These are phyloP conservation scores for Platanthera zijinensis DNA, from an alignment of 106 monocot genomes.

Conservation along the genomic window DNA sequence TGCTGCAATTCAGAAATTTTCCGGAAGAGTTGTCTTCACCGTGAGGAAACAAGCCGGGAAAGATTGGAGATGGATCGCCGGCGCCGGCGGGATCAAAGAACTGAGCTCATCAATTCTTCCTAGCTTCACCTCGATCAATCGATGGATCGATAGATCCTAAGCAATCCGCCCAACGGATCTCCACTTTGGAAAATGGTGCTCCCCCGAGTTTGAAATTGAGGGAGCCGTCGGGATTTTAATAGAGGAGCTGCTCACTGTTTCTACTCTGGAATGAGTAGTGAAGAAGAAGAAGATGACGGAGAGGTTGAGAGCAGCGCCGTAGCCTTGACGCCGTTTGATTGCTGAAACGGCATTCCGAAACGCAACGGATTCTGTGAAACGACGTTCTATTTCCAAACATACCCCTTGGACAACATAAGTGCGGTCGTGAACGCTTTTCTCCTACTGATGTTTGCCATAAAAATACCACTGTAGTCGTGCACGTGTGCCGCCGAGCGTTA, in stretches of 20 bases:
- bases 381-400: not conserved
- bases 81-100: not conserved
- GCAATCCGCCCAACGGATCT: not conserved
- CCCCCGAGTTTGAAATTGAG: not conserved
- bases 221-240: not conserved
- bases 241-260: not conserved
- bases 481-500: too few relatives aligned
- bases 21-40: not conserved
- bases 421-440: not conserved
- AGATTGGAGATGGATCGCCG: not conserved
- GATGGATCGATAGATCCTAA: not conserved
- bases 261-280: not conserved
- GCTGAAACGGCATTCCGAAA: not conserved
- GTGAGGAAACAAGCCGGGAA: not conserved
- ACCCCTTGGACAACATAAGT: not conserved
- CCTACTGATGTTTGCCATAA: too few relatives aligned
- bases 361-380: not conserved
- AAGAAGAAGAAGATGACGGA: not conserved
- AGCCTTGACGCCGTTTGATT: constrained; percentile 2
- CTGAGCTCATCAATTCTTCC: not conserved
- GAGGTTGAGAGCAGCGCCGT: not conserved
- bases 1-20: not conserved
- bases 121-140: not conserved
- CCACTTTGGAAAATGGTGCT: not conserved
- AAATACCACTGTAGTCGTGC: too few relatives aligned